These are phyloP conservation scores for Verticillium dahliae DNA, from an alignment of 2,329 filamentous ascomycete genomes.

Conservation along the genomic window DNA sequence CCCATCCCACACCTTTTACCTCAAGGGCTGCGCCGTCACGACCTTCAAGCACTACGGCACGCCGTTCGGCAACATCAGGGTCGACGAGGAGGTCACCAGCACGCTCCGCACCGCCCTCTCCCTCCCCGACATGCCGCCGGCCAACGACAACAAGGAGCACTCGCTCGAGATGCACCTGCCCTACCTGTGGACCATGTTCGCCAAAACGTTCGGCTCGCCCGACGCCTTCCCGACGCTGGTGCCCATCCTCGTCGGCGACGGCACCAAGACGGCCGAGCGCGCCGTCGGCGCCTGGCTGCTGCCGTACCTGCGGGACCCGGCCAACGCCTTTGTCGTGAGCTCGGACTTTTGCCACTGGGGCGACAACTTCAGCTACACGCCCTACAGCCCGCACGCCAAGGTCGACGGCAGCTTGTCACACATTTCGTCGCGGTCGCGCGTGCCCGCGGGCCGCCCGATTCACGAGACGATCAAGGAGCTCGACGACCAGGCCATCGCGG, in stretches of 20 bases:
- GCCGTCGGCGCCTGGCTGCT: constrained; percentile 64
- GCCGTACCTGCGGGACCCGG: constrained; percentile 68
- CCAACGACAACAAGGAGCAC: constrained; percentile 76
- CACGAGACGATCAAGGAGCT: constrained; percentile 79
- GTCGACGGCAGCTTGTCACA: constrained; percentile 18
- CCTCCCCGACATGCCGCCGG: constrained; percentile 52
- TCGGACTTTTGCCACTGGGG: constrained; percentile 99
- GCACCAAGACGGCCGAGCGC: constrained; percentile 58
- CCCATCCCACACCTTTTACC: constrained; percentile 82
- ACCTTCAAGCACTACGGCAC: constrained; percentile 65
- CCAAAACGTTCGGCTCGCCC: constrained; percentile 40
- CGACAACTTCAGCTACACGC: constrained; percentile 71
- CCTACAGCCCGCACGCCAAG: constrained; percentile 51
- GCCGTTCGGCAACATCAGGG: constrained; percentile 61
- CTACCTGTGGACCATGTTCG: constrained; percentile 75
- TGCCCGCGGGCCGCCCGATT: constrained; percentile 47
- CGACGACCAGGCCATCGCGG: constrained; percentile 77
- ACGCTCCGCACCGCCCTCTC: constrained; percentile 33
- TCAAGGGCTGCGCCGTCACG: constrained; percentile 71
- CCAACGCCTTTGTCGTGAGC: constrained; percentile 79
- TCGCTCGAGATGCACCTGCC: constrained; percentile 96
- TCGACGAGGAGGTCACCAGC: constrained; percentile 53
- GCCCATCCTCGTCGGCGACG: constrained; percentile 80
- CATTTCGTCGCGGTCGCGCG: constrained; percentile 9
- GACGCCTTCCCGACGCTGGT: constrained; percentile 66